A percentile compares a stretch with the other conserved stretches of the same genome.
These are phyloP conservation scores for Aspergillus intermedius DNA, from an alignment of 2,329 filamentous ascomycete species.

Conservation along the genomic window DNA sequence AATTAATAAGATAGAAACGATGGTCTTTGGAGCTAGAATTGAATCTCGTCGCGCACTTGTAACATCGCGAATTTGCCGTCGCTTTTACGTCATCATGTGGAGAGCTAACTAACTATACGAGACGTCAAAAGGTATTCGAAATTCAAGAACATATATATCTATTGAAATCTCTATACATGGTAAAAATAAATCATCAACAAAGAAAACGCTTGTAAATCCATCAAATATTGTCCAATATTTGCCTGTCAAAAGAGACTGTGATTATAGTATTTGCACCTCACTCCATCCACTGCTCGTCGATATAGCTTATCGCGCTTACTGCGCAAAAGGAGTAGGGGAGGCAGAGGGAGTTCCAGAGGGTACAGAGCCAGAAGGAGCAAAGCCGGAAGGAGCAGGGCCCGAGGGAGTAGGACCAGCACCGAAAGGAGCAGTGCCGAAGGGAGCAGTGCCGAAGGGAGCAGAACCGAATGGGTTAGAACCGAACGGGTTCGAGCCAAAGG, in stretches of 20 bases:
- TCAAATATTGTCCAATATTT: too few species aligned
- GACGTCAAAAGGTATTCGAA: too few species aligned
- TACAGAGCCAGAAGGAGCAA: background rate
- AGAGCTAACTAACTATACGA: slow-evolving; percentile 1
- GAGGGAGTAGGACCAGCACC: background rate
- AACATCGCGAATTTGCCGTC: slow-evolving; percentile 5
- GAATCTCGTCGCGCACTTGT: background rate
- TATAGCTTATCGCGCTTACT: background rate
- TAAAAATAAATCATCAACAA: too few species aligned
- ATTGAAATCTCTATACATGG: background rate
- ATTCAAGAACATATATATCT: too few species aligned
- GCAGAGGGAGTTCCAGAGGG: background rate
- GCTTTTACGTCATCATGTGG: slow-evolving; percentile 27
- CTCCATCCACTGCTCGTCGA: background rate
- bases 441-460: background rate
- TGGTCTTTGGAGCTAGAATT: background rate
- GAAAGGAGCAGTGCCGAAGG: background rate
- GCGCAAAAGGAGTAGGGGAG: background rate
- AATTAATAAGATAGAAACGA: background rate
- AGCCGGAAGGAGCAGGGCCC: background rate
- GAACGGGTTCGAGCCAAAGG: background rate
- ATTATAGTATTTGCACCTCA: background rate
- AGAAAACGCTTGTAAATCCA: too few species aligned
- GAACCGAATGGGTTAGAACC: background rate
- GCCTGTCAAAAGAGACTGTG: too few species aligned